A percentile compares a stretch with the other conserved stretches of the same genome.
Conservation (phyloP, 176 grass and related monocot species). For the maize (Zea mays) region Zm-B73-REFERENCE-NAM-5.0 NC_050101.1:20294501-20295000, state of each 20-base stretch:
- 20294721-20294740: not conserved
- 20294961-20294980: not conserved
- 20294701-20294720: not conserved
- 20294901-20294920: no score
- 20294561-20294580: no score
- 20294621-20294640: no score
- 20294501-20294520: no score
- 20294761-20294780: conserved; percentile 41
- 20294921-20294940: no score
- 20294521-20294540: no score
- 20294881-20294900: not conserved
- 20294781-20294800: conserved; percentile 34
- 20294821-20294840: no score
- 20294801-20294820: conserved; percentile 62
- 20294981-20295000: conserved; percentile 68
- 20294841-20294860: not conserved
- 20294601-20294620: no score
- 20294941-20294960: no score
- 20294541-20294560: no score
- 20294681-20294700: not conserved
- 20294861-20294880: not conserved
- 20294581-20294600: no score
- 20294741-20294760: conserved; percentile 1
- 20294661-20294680: conserved; percentile 23
- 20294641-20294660: no score